Evolutionary conservation across 2,329 filamentous ascomycete genomes (phyloP), one percentile per base, ranked within the genome.

Genomic region (Aspergillus eucalypticola): DNA sequence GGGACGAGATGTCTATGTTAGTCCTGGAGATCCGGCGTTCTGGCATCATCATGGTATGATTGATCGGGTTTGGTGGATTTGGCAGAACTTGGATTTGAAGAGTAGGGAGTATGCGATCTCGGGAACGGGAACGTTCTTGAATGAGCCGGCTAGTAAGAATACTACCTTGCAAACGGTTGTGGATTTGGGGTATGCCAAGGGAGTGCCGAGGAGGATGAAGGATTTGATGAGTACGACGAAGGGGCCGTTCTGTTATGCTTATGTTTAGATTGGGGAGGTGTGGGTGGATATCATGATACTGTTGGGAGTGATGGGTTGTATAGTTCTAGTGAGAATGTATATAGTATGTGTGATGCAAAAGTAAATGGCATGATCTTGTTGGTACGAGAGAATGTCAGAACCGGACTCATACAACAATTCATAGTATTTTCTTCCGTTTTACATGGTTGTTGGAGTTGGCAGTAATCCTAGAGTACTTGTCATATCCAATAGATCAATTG

Each of bases 11-110:
- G 67, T 81, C 21, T 80, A 42, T 58, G 74, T 76, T 1, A 80
- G 77, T 8, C 80, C 82, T 1, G 75, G 72, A 6, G 81, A 83
- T 41, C 79, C 79, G 3, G 73, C 69, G 29, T 83, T 83, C 70
- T 83, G 75, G 67, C 71, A 80, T 25, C 81, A 83, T 62, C 81
- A 83, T 60, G 74, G 74, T 2, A 76, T 78, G 70, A 78, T 83
- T 25, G 82, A 83, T 63, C 73, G 80, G 2, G 66, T 75, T 2
- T 84, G 75, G 71, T 82, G 79, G 79, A 81, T 78, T 13, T 84
- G 82, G 82, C 81, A 84, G 68, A 81, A 79, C 29, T 68, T 77
- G 50, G 75, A 82, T 52, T 64, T 74, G 39, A 64, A 68, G 51
- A 70, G 71, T 11, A 72, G 81, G 13, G 71, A 60, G 39, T 64